Evolutionary conservation across 805 yeast species (phyloP).

Genomic region (Metschnikowia picachoensis): DNA sequence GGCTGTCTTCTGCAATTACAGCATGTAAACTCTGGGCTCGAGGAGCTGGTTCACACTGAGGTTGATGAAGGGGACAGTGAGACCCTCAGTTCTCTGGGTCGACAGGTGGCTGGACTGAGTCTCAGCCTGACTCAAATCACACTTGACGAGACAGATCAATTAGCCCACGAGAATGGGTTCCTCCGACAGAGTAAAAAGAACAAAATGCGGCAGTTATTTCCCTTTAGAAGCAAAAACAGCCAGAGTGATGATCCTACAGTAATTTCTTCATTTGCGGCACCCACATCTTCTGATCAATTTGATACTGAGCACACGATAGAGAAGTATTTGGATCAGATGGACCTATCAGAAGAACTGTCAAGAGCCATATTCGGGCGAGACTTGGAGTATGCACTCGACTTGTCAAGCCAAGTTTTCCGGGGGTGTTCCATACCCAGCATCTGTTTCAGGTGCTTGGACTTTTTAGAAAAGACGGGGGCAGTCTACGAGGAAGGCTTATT

Average conservation of each 20-base stretch:
- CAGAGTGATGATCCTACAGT: background rate
- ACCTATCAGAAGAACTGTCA: constrained; percentile 31
- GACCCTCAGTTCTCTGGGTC: background rate
- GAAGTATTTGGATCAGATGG: constrained; percentile 32
- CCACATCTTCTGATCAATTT: background rate
- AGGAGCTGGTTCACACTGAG: too few species aligned
- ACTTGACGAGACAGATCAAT: constrained; percentile 4
- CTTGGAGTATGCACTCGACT: constrained; percentile 45
- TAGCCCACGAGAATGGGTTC: too few species aligned
- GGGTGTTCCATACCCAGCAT: constrained; percentile 66
- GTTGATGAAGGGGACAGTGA: too few species aligned
- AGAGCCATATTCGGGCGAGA: constrained; percentile 63
- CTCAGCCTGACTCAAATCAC: background rate
- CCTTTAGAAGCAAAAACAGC: constrained; percentile 36
- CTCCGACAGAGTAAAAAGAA: constrained; percentile 37
- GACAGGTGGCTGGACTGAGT: background rate
- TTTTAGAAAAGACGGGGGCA: constrained; percentile 61
- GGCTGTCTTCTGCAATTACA: too few species aligned
- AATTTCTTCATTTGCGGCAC: background rate
- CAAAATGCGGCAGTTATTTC: constrained; percentile 58
- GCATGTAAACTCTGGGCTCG: too few species aligned
- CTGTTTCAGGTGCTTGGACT: constrained; percentile 69
- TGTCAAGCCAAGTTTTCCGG: constrained; percentile 47
- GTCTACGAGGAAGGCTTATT: constrained; percentile 88
- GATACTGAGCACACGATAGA: constrained; percentile 15